Percentiles rank a stretch among this genome's conserved stretches.
phyloP scores from a whole-genome alignment of 2,329 filamentous ascomycete genomes.

The Chrysoporthe cubensis region DNA sequence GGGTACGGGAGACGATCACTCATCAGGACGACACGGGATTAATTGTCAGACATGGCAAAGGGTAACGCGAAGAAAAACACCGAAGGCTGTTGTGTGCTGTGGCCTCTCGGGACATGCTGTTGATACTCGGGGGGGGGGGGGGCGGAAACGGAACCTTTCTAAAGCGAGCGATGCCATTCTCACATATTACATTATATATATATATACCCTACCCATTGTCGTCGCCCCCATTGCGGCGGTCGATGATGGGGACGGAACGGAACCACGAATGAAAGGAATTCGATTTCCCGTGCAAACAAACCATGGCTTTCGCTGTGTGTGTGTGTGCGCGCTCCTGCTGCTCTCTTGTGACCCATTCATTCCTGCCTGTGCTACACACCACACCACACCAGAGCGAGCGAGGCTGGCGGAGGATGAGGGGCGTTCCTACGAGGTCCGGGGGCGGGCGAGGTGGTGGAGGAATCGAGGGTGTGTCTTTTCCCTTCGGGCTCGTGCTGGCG shows the following conservation, averaged over 20 bases:
- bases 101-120: neutral
- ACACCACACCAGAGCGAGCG: neutral
- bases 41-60: neutral
- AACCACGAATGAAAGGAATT: constrained; percentile 2
- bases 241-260: neutral
- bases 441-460: no score
- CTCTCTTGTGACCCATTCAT: neutral
- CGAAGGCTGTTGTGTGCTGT: neutral
- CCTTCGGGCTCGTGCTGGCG: no score
- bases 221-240: neutral
- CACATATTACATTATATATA: neutral
- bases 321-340: neutral
- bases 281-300: neutral
- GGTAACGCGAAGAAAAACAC: neutral
- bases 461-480: no score
- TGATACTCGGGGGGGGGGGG: neutral
- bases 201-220: neutral
- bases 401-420: neutral
- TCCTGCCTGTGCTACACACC: neutral
- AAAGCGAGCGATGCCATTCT: constrained; percentile 12
- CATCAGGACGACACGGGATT: neutral
- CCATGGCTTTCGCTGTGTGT: neutral
- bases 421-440: neutral
- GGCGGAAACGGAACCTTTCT: neutral
- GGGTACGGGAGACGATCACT: neutral